Base-by-base conservation (phyloP, 352 stramenopile species). In the Globisporangium acanthophoron region DNA sequence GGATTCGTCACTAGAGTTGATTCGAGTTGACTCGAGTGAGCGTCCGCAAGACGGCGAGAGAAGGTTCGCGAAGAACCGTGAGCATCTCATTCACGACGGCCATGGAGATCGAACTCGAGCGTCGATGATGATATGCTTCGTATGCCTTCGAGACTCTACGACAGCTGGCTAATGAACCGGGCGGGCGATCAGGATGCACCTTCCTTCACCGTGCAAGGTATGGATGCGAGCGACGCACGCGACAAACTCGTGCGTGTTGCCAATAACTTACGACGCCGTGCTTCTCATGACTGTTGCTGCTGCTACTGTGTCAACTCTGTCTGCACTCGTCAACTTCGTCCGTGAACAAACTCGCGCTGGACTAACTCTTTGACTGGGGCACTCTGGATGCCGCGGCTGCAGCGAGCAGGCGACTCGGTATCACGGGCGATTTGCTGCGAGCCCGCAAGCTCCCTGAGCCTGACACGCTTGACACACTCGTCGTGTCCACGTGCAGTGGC, bases 401-500 rank as follows among this genome's bases (percentile, higher is more conserved):
- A 27, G 18, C 21, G 4, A 45, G 20, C n/a, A 20, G 11, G 1
- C 33, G 29, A 13, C n/a, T 45, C 8, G 50, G 18, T 7, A 55
- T 29, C 31, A 35, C 33, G 3, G 33, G 33, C 1, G 50, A 44
- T 33, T 27, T 43, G 50, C 18, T 31, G 16, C 50, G 50, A 5
- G n/a, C 29, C 11, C 20, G 50, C n/a, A 41, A 16, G 15, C 50
- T 33, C 18, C 33, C 20, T 24, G 15, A 15, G 6, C 45, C 48
- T 1, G 35, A 21, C 35, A 7, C 45, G 33, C 11, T 61, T 3
- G 29, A 37, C 13, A 13, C 16, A 24, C 1, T n/a, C 21, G 13
- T 51, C 24, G 54, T 47, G 54, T 61, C 55, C 33, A 49, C 11
- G n/a, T 41, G 27, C 11, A 21, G 20, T n/a, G 56, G n/a, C 21